phyloP scores from a whole-genome alignment of 2,329 filamentous ascomycete genomes.

The Colletotrichum sp. region DNA sequence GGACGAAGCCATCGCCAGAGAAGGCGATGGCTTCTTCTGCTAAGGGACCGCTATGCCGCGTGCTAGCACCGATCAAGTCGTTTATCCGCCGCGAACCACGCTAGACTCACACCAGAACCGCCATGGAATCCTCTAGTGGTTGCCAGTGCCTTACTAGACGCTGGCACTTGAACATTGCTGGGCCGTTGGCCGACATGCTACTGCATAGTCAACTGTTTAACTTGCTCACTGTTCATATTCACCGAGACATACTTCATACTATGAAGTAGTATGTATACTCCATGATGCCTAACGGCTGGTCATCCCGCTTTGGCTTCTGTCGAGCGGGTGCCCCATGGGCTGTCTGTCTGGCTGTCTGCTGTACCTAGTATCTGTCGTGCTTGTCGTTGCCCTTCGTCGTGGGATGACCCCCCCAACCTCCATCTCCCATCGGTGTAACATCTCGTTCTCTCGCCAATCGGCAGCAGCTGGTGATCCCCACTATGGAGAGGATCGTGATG shows the following conservation, averaged over 20 bases:
- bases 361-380: not conserved
- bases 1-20: conserved; percentile 5
- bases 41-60: conserved; percentile 3
- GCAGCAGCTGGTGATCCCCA: not conserved
- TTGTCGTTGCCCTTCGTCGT: not conserved
- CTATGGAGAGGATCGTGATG: not conserved
- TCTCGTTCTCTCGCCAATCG: conserved; percentile 21
- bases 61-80: conserved; percentile 12
- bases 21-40: not conserved
- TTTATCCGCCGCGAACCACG: conserved; percentile 12
- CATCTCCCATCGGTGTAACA: conserved; percentile 17
- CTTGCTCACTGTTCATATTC: not conserved
- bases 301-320: not conserved
- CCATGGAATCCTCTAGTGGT: conserved; percentile 9
- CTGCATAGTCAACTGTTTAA: not conserved
- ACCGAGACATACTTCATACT: not conserved
- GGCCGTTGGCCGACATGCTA: not conserved
- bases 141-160: not conserved
- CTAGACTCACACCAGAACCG: conserved; percentile 22
- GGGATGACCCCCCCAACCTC: not conserved
- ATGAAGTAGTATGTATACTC: not conserved
- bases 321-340: not conserved
- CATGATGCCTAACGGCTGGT: not conserved
- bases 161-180: not conserved
- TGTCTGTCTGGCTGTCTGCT: not conserved